Percentiles rank a stretch among this genome's conserved stretches.
phyloP scores from a whole-genome alignment of 1,284 basidiomycete species.

The Cronartium quercuum region DNA sequence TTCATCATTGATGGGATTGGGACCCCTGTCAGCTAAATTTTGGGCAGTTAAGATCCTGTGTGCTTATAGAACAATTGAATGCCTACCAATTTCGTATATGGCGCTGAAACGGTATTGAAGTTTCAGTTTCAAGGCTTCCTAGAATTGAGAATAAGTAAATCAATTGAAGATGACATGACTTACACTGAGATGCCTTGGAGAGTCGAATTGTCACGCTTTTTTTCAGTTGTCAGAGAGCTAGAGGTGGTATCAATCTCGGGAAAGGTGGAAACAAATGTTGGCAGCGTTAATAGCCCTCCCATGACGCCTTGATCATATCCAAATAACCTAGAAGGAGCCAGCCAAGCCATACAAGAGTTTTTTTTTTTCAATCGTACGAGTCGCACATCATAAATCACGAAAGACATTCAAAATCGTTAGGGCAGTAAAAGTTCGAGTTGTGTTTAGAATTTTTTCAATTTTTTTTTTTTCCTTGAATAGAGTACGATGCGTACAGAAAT shows the following conservation, averaged over 20 bases:
- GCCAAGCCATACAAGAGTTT: background rate
- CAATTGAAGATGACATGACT: background rate
- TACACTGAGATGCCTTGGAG: background rate
- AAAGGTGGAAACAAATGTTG: background rate
- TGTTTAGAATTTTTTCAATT: too few species aligned
- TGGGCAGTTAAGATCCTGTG: too few species aligned
- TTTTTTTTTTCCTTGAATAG: too few species aligned
- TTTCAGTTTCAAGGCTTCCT: too few species aligned
- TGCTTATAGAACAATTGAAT: background rate
- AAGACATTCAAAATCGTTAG: too few species aligned
- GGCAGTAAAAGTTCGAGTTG: too few species aligned
- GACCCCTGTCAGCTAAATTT: too few species aligned
- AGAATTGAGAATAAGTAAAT: too few species aligned
- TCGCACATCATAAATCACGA: too few species aligned
- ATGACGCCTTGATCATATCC: constrained; percentile 65
- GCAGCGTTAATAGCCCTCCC: constrained; percentile 55
- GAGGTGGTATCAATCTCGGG: background rate
- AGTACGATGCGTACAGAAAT: background rate
- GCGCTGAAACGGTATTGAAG: background rate
- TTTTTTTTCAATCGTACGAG: too few species aligned
- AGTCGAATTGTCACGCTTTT: background rate
- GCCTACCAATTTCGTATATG: background rate
- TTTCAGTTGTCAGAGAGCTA: background rate
- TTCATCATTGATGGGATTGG: too few species aligned
- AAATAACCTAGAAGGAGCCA: constrained; percentile 48